Evolutionary conservation across 345 rosid species (phyloP), one percentile per base, ranked within the genome.

Genomic region (Draba incana): DNA sequence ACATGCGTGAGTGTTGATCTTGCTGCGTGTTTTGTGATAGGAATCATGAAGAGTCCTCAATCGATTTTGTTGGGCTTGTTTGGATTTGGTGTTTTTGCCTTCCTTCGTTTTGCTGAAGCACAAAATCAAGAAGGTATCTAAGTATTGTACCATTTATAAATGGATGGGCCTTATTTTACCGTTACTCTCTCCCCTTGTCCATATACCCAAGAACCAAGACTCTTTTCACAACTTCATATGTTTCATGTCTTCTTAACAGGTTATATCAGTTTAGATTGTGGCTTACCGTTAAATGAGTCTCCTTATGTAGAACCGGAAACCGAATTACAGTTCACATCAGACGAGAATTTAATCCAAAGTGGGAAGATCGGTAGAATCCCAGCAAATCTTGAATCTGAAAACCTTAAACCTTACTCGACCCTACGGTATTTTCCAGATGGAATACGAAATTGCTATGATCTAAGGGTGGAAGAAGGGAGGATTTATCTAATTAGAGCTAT

Each of bases 191-290:
- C 10, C 8, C 25, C 33, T 30, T 3, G 33, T 30, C 6, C 4
- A 33, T 33, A 14, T 2, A 56, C 45, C 25, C 48, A 51, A 38
- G 49, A 48, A 27, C 20, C 9, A 43, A 53, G 31, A 46, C 38
- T 64, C 24, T 42, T 53, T n/a, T 65, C 8, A 37, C 6, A 27
- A 64, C 20, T 39, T 64, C 61, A 56, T 57, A 38, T 46, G 11
- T 56, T 55, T 14, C 10, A 20, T 70, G 16, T 50, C 70, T n/a
- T n/a, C n/a, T 62, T 71, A 10, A 25, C 69, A 78, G 81, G 75
- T 23, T 78, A 73, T 60, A 77, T 77, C 51, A 78, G 77, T 61
- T 67, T 80, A 37, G 84, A 82, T 24, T 78, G 82, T 35, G 82
- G 84, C 0, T 58, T 78, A 10, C 64, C 70, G 11, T n/a, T 27